phyloP scores from a whole-genome alignment of 2,329 filamentous ascomycete genomes.

The Gyromitra esculenta region DNA sequence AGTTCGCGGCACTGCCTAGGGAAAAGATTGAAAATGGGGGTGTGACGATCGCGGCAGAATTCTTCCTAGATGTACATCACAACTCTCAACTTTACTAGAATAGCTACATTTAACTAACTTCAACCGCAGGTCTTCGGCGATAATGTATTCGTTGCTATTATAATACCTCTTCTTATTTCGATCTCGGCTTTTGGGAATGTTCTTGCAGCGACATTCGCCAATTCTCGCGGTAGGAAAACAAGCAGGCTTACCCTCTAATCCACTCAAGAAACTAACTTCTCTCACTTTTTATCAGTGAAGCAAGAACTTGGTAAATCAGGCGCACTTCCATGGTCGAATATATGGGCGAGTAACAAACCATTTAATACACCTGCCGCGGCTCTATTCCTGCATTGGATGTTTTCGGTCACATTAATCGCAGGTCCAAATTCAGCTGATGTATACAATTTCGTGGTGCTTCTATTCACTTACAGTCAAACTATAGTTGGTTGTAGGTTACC shows the following conservation, averaged over 20 bases:
- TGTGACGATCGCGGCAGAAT: conserved; percentile 35
- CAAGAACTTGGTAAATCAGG: conserved; percentile 71
- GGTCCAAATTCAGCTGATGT: conserved; percentile 56
- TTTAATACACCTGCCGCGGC: conserved; percentile 60
- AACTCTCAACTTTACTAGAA: not conserved
- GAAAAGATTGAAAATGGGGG: conserved; percentile 12
- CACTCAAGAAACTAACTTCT: not conserved
- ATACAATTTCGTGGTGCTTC: conserved; percentile 59
- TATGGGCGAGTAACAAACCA: conserved; percentile 60
- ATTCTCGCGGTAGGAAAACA: conserved; percentile 60
- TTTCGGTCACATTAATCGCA: conserved; percentile 60
- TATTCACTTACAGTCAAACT: conserved; percentile 60
- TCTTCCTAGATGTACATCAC: conserved; percentile 33
- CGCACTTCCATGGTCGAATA: conserved; percentile 65
- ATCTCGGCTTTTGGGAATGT: conserved; percentile 69
- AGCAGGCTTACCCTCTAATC: not conserved
- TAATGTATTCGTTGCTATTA: conserved; percentile 59
- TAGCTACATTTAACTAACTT: not conserved
- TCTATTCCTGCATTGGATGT: conserved; percentile 61
- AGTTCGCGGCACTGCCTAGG: conserved; percentile 35
- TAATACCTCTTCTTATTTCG: conserved; percentile 66
- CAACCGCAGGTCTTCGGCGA: conserved; percentile 52
- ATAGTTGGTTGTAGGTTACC: conserved; percentile 30
- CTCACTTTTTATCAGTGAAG: conserved; percentile 62
- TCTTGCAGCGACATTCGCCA: conserved; percentile 68